Evolutionary conservation across 257 asterid species (phyloP), one percentile per base, ranked within the genome.

Genomic region (Przewalskia tangutica): DNA sequence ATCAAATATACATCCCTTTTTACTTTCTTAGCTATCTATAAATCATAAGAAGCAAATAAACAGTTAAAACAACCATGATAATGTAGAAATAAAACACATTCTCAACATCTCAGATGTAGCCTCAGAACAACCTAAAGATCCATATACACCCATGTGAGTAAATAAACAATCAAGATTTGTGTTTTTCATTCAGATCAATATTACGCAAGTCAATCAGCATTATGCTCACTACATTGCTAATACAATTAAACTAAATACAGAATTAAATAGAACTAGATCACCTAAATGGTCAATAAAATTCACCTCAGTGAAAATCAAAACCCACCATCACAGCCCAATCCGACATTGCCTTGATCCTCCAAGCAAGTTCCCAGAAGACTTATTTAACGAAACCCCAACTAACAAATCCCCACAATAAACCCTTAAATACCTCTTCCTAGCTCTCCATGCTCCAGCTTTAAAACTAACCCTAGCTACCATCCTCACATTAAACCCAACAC

Each of bases 391-490:
- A 38, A 91, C 10, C 18, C 85, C 89, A 42, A 95, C 92, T 0
- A 73, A 11, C 86, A 94, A 87, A 83, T 89, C 92, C 12, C 91
- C 97, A 34, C 99, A 95, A 81, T 85, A 90, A 23, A 91, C 97
- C 89, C 85, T 95, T 89, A 95, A 75, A 65, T 12, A 83, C 87
- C 97, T 91, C 85, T 88, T 85, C 83, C 97, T 85, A 17, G 92
- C 86, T 85, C 89, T 88, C 97, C 98, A 95, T n/a, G 92, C 91
- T 75, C 91, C 93, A 3, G 97, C 94, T 84, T 89, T 90, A 46
- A 94, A 94, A 82, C 88, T 84, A 82, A 94, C 91, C 79, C 80
- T 77, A 27, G 94, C 91, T 51, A 82, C 23, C 90, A 96, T 88
- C 89, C 97, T 90, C 86, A 93, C 83, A 86, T 88, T 88, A 80